Percentiles rank a stretch among this genome's conserved stretches.
phyloP scores from a whole-genome alignment of 1,284 basidiomycete species.

The Ganoderma lingzhi region DNA sequence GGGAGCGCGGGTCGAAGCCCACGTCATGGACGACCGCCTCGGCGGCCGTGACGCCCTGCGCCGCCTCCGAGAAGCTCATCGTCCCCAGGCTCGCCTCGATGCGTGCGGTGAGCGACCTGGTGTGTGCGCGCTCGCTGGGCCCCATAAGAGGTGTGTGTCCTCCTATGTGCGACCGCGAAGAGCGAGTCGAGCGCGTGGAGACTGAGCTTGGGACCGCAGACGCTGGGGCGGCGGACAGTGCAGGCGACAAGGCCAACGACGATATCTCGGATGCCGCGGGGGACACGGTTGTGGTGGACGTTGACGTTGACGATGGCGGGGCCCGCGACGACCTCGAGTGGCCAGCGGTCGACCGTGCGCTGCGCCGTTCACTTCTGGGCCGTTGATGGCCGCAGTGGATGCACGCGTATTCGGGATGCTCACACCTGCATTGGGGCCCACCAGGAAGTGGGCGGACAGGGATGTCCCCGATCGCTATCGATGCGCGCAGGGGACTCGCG shows the following conservation, averaged over 20 bases:
- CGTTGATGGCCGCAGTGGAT: not conserved
- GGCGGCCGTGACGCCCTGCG: not conserved
- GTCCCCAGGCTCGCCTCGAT: constrained; percentile 14
- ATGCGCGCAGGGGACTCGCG: not conserved
- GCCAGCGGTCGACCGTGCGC: not conserved
- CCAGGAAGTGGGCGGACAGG: not conserved
- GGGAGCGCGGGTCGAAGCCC: constrained; percentile 40
- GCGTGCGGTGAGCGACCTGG: not conserved
- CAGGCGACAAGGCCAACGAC: too few relatives aligned
- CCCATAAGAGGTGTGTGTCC: constrained; percentile 23
- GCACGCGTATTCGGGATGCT: constrained; percentile 10
- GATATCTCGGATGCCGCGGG: not conserved
- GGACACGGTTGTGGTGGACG: not conserved
- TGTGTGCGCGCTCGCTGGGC: constrained; percentile 16
- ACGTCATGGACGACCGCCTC: constrained; percentile 26
- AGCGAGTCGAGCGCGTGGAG: not conserved
- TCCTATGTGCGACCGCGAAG: constrained; percentile 9
- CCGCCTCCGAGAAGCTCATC: constrained; percentile 19
- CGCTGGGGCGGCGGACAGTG: not conserved
- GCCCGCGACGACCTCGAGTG: not conserved
- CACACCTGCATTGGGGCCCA: constrained; percentile 5
- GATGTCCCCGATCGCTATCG: constrained; percentile 1
- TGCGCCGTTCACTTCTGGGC: not conserved
- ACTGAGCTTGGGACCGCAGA: not conserved
- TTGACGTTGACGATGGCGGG: not conserved